A percentile compares a stretch with the other conserved stretches of the same genome.
These are phyloP conservation scores for Talaromyces adpressus DNA, from an alignment of 495 filamentous ascomycete species.

Conservation along the genomic window DNA sequence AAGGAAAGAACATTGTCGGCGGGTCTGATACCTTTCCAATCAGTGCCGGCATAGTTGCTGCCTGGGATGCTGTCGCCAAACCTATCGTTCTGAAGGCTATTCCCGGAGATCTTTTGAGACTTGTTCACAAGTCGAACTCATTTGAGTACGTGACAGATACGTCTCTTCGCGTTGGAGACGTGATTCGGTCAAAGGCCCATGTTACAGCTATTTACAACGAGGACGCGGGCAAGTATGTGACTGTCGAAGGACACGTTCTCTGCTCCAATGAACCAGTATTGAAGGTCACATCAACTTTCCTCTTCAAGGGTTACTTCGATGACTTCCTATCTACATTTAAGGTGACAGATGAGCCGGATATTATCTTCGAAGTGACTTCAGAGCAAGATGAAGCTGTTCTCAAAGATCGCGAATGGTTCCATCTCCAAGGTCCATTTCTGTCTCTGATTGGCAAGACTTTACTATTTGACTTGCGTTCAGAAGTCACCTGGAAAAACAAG, in stretches of 20 bases:
- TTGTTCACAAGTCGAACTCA: conserved; percentile 93
- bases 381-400: conserved; percentile 84
- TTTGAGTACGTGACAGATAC: conserved; percentile 97
- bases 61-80: conserved; percentile 98
- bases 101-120: conserved; percentile 87
- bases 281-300: conserved; percentile 95
- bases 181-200: conserved; percentile 84
- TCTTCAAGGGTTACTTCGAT: conserved; percentile 85
- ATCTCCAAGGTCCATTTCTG: conserved; percentile 54
- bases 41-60: conserved; percentile 97
- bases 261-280: conserved; percentile 80
- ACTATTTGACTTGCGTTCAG: conserved; percentile 83
- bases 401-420: conserved; percentile 81
- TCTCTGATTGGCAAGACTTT: conserved; percentile 70
- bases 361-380: conserved; percentile 73
- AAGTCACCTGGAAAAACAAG: conserved; percentile 67
- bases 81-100: conserved; percentile 92
- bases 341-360: conserved; percentile 91
- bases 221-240: conserved; percentile 97
- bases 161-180: conserved; percentile 89
- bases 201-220: conserved; percentile 94
- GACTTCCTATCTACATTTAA: conserved; percentile 98
- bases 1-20: conserved; percentile 29
- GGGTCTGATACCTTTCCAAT: conserved; percentile 96
- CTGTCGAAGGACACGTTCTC: conserved; percentile 91